Evolutionary conservation across 192 early-diverging fungal genomes (phyloP), one percentile per base, ranked within the genome.

Genomic region (Bifiguratus adelaidae): DNA sequence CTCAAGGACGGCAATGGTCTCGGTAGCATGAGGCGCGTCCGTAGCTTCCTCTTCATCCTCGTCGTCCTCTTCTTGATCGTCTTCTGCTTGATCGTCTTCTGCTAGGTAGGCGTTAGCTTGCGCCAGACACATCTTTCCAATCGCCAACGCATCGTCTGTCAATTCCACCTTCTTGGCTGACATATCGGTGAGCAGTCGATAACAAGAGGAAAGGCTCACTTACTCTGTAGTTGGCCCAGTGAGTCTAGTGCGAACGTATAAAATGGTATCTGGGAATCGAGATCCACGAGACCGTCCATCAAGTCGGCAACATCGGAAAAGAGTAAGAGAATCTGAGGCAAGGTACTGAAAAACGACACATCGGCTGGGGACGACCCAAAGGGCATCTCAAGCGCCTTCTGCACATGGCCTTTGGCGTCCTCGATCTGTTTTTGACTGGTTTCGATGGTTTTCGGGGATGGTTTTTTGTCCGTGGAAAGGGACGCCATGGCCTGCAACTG

Each of bases 11-110:
- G n/a, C n/a, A n/a, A n/a, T n/a, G n/a, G n/a, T n/a, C n/a, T n/a
- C n/a, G n/a, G n/a, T n/a, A n/a, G n/a, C n/a, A n/a, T n/a, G n/a
- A n/a, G n/a, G n/a, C n/a, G n/a, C n/a, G n/a, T n/a, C n/a, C n/a
- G n/a, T n/a, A n/a, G n/a, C 48, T 32, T 48, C 41, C n/a, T 44
- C 49, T 28, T 52, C 30, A 12, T 47, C 43, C 1, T 54, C 49
- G 0, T 52, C 56, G 36, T 48, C 45, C 11, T 19, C 20, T 11
- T 19, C 18, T 3, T 52, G 45, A 11, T 52, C 53, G n/a, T 49
- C 29, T 18, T 52, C 38, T 16, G 53, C 62, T 13, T 58, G 27
- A 38, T 48, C 57, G 20, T 58, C 53, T 30, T 58, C 50, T 21
- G 42, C 62, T 23, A 46, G 15, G 56, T 23, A 58, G 32, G 23